Percentiles rank a stretch among this genome's conserved stretches.
These are phyloP conservation scores for Guillardia theta DNA, from an alignment of 78 protist species.

Conservation along the genomic window DNA sequence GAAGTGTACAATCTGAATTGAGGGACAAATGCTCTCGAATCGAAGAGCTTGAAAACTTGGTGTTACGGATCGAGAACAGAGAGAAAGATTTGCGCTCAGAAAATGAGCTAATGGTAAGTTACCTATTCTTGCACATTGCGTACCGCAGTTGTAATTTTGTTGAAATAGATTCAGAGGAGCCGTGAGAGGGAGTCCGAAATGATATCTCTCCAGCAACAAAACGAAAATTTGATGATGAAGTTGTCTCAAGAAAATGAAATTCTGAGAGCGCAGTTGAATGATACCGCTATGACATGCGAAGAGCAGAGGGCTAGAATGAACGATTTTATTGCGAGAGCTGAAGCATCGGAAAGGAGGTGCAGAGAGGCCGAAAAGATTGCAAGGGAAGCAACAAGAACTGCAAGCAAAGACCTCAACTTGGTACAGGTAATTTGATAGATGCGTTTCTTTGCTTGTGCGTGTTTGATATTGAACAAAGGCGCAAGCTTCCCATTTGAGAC, in stretches of 20 bases:
- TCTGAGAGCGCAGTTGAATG: neutral
- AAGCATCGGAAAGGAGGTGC: too few relatives aligned
- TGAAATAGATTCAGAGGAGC: too few relatives aligned
- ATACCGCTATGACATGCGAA: neutral
- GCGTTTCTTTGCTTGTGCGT: neutral
- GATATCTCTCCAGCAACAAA: neutral
- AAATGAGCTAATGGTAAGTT: too few relatives aligned
- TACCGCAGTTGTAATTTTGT: too few relatives aligned
- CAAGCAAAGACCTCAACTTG: neutral
- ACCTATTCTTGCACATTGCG: too few relatives aligned
- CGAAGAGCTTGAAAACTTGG: too few relatives aligned
- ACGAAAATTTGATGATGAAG: neutral
- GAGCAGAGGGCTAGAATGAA: neutral
- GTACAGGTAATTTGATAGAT: neutral
- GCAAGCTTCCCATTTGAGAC: neutral
- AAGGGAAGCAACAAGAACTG: neutral
- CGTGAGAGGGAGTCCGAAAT: neutral
- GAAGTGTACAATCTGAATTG: too few relatives aligned
- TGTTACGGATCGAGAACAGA: too few relatives aligned
- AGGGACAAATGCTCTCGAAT: too few relatives aligned
- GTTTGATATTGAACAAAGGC: neutral
- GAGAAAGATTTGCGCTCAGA: too few relatives aligned
- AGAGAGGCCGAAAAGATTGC: neutral
- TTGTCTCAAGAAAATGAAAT: neutral
- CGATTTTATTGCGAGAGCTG: neutral